Evolutionary conservation across 129 eudicot species (phyloP).

Genomic region (Tagetes erecta): DNA sequence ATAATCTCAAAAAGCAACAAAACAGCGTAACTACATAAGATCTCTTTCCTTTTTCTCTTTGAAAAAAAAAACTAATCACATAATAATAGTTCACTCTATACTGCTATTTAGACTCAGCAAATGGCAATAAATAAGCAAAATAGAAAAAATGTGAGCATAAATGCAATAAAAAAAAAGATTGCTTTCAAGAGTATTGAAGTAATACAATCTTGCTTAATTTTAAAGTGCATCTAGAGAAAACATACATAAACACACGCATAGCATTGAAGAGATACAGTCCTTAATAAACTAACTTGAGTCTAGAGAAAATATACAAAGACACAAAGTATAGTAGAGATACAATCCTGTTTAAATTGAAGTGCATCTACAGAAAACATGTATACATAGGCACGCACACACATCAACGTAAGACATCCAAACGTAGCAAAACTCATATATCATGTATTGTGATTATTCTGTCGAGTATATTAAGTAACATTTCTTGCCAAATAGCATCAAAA

Average conservation of each 20-base stretch:
- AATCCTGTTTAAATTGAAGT: neutral
- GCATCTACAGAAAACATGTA: neutral
- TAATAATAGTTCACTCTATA: neutral
- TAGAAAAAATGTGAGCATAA: neutral
- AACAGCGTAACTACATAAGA: neutral
- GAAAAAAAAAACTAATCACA: neutral
- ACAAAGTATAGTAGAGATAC: neutral
- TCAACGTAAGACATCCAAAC: neutral
- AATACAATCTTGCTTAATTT: neutral
- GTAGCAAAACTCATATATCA: neutral
- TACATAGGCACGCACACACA: neutral
- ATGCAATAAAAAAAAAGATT: neutral
- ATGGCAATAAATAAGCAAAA: neutral
- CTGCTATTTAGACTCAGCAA: neutral
- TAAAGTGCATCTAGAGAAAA: neutral
- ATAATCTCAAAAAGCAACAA: neutral
- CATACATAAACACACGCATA: neutral
- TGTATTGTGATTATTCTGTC: neutral
- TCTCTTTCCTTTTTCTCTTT: neutral
- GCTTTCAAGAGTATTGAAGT: neutral
- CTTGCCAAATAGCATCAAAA: slow-evolving; percentile 5
- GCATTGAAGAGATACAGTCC: neutral
- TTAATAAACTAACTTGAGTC: neutral
- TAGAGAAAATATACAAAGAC: neutral
- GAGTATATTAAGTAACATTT: neutral